Evolutionary conservation across 1,284 basidiomycete genomes (phyloP).

Genomic region (Ganoderma meredithae): DNA sequence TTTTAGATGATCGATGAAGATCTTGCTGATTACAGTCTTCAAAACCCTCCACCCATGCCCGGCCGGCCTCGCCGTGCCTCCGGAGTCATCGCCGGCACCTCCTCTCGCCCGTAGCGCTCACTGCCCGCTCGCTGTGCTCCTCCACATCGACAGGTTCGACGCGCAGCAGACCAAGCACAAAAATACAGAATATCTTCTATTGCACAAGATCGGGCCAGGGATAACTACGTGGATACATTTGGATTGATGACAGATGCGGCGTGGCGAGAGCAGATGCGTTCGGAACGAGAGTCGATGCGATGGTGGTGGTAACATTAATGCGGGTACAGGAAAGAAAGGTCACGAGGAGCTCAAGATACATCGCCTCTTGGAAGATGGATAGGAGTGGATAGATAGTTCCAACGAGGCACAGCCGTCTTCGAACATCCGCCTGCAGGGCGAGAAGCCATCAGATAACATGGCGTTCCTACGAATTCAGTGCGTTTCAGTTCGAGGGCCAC

Average conservation of each 20-base stretch:
- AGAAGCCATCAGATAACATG: slow-evolving; percentile 40
- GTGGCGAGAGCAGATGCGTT: slow-evolving; percentile 22
- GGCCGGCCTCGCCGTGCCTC: slow-evolving; percentile 39
- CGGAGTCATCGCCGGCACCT: slow-evolving; percentile 29
- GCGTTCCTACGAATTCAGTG: slow-evolving; percentile 30
- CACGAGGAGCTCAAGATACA: slow-evolving; percentile 33
- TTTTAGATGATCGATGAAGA: slow-evolving; percentile 48
- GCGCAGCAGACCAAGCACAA: background rate
- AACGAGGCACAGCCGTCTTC: slow-evolving; percentile 25
- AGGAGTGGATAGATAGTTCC: slow-evolving; percentile 28
- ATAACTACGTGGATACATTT: slow-evolving; percentile 33
- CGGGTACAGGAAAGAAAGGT: slow-evolving; percentile 25
- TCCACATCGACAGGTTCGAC: background rate
- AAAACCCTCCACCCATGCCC: slow-evolving; percentile 37
- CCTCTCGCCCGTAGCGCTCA: slow-evolving; percentile 24
- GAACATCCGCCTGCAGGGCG: slow-evolving; percentile 25
- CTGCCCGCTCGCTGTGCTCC: slow-evolving; percentile 7
- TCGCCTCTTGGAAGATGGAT: slow-evolving; percentile 28
- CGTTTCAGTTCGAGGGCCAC: slow-evolving; percentile 23
- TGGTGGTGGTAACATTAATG: slow-evolving; percentile 33
- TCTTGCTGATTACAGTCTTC: slow-evolving; percentile 32
- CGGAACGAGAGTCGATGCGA: slow-evolving; percentile 27
- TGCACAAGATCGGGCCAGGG: slow-evolving; percentile 22
- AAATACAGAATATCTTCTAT: slow-evolving; percentile 28
- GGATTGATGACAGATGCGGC: slow-evolving; percentile 26